Conservation (phyloP, 1,139 yeast species). For the Magnusiomyces fungicola region DNA sequence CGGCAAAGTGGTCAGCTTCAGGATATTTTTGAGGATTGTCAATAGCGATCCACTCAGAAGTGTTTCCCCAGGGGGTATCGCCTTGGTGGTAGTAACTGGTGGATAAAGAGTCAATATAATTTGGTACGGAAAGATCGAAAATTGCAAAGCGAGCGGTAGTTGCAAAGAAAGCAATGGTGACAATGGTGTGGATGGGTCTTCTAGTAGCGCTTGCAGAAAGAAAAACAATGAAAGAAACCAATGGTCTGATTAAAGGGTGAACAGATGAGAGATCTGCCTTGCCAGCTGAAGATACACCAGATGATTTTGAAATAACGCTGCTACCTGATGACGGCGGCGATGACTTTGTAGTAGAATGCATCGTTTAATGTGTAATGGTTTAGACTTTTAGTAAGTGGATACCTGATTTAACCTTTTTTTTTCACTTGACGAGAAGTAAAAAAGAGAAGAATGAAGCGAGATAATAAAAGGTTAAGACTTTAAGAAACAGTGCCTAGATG, state of each 20-base stretch:
- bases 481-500: no score
- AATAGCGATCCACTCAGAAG: conserved; percentile 25
- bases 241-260: conserved; percentile 10
- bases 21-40: conserved; percentile 28
- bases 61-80: conserved; percentile 13
- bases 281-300: neutral
- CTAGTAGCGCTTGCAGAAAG: conserved; percentile 65
- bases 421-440: no score
- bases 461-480: no score
- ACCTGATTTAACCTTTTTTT: no score
- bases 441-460: no score
- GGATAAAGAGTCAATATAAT: conserved; percentile 23
- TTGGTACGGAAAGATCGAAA: conserved; percentile 67
- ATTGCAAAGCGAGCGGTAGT: conserved; percentile 76
- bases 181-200: conserved; percentile 84
- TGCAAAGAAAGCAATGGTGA: conserved; percentile 65
- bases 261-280: neutral
- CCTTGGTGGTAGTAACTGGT: conserved; percentile 23
- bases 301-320: no score
- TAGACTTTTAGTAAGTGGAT: no score
- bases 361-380: no score
- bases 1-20: conserved; percentile 31
- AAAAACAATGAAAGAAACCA: conserved; percentile 15
- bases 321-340: no score
- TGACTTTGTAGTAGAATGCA: no score